Evolutionary conservation across 495 filamentous ascomycete genomes (phyloP), one percentile per base, ranked within the genome.

Genomic region (Pseudoneurospora amorphoporcata): DNA sequence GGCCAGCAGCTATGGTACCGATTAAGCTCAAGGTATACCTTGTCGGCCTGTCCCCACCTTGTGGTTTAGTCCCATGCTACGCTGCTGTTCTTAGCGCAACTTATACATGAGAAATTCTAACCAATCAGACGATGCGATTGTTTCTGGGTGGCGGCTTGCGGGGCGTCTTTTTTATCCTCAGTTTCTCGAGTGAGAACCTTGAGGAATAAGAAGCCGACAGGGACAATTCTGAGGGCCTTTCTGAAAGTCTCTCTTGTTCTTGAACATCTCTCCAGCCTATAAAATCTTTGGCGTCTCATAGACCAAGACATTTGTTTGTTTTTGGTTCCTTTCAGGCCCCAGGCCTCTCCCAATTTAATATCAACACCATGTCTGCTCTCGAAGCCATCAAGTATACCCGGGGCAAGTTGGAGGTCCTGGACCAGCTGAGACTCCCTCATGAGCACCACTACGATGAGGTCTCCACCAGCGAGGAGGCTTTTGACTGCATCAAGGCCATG

Each of bases 401-500:
- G 72, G 93, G 93, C 74, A 87, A 89, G 72, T 86, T 99, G 69
- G 82, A 91, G 75, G 94, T 99, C 58, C 87, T 99, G 69, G 94
- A 99, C 79, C 95, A 99, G 78, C 86, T 98, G 45, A 87, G 88
- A 77, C 86, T 99, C 16, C 95, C 95, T n/a, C 94, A 97, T 76
- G 86, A 92, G 74, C 89, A 92, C 77, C 85, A 90, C 75, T 98
- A 93, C 76, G 90, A 95, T 72, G 77, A 89, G 43, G 89, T 99
- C 69, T 83, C 81, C 16, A 91, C 90, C 14, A 87, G 88, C 74
- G 86, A 94, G 75, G 92, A 97, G 82, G 95, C 92, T 17, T 98
- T 94, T 87, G 87, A 94, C 80, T 92, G 93, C 69, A 99, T 99
- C 79, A 92, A 92, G 79, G 87, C 92, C 23, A 99, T 99, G 95